Conservation (phyloP, 169 alveolate species). For the Plasmodium falciparum region DNA sequence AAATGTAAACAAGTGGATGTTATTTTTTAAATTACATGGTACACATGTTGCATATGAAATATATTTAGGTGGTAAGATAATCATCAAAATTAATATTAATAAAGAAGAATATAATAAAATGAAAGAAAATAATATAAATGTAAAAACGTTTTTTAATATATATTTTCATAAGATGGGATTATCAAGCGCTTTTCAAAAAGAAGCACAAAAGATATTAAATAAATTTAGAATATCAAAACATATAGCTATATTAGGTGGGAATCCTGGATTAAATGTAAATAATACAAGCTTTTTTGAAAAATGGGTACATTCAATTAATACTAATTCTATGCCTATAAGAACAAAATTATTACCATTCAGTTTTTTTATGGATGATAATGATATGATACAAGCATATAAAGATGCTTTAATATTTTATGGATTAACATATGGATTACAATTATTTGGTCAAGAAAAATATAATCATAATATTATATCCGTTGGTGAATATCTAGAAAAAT, state of each 20-base stretch:
- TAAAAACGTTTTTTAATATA: conserved; percentile 81
- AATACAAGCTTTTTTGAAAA: conserved; percentile 77
- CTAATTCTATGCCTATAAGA: conserved; percentile 87
- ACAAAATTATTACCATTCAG: conserved; percentile 81
- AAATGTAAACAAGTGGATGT: conserved; percentile 87
- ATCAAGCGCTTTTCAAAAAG: conserved; percentile 22
- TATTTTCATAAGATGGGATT: conserved; percentile 72
- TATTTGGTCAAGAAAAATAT: conserved; percentile 61
- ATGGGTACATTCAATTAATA: conserved; percentile 82
- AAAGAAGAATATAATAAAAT: conserved; percentile 81
- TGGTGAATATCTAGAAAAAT: conserved; percentile 74
- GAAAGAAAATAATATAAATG: conserved; percentile 81
- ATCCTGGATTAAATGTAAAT: conserved; percentile 82
- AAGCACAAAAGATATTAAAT: conserved; percentile 11
- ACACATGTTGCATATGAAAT: conserved; percentile 88
- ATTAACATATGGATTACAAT: conserved; percentile 61
- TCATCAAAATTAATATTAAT: conserved; percentile 84
- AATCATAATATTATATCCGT: conserved; percentile 41
- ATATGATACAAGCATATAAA: conserved; percentile 76
- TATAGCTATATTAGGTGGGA: conserved; percentile 86
- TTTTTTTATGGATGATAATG: conserved; percentile 70
- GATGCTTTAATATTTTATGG: conserved; percentile 75
- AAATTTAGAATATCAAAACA: conserved; percentile 40
- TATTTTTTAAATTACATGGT: conserved; percentile 86
- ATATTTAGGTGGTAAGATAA: conserved; percentile 89